Base-by-base conservation (phyloP, 768 basidiomycete genomes). In the Boletus coccyginus region DNA sequence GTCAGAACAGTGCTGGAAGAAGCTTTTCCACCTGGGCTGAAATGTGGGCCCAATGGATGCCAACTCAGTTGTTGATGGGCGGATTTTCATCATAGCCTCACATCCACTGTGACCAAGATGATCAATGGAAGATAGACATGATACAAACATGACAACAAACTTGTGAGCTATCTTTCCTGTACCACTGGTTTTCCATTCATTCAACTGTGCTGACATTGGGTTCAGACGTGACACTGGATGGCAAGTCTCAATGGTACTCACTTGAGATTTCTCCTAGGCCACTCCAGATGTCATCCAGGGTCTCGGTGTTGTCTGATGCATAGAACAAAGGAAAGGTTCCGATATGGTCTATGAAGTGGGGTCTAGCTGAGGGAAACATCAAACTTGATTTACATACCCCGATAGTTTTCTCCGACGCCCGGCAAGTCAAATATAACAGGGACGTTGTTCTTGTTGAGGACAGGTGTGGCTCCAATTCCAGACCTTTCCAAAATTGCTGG, bases 91-190 rank as follows among this genome's bases (percentile, higher is more conserved):
- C 7, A 46, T 29, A 2, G 52, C 65, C 17, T 65, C 70, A 3
- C 21, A 17, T 7, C 56, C 61, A 19, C 65, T 66, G 56, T 3
- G n/a, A 47, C n/a, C 12, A 31, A 5, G 5, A n/a, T 7, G 33
- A 36, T 46, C 7, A 51, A 17, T 8, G 27, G 24, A 41, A 16
- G 52, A 17, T 29, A 24, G 29, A 39, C 32, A 32, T n/a, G 35
- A 0, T 27, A 45, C 5, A 40, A 44, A 33, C n/a, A 24, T 12
- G 10, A 55, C 6, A 39, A 52, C 75, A 7, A 38, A 85, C 86
- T 84, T 86, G 62, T 80, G 75, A 2, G 82, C 73, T 59, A 86
- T 70, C 35, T 79, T 59, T 2, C 82, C 81, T 40, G 66, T 73
- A 0, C 79, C 81, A 1, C 67, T 63, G 36, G 67, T 61, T 31